Conservation (phyloP, 2,329 filamentous ascomycete species). For the Rutstroemia sp. region DNA sequence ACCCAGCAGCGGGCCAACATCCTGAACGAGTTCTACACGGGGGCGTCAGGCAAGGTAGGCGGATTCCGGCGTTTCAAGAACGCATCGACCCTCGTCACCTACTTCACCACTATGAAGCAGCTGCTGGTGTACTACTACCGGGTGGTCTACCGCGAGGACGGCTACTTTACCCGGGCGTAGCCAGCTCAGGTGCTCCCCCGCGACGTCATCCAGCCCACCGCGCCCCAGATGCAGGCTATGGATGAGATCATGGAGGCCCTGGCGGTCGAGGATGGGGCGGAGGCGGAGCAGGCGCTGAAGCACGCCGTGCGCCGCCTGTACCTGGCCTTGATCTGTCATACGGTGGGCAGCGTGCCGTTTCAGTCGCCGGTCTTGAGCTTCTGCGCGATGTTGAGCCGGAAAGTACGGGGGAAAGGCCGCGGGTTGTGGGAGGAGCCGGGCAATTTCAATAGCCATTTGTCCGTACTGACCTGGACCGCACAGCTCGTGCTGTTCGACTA, state of each 20-base stretch:
- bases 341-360: constrained; percentile 7
- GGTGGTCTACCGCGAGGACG: background rate
- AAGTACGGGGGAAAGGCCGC: background rate
- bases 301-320: constrained; percentile 10
- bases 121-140: constrained; percentile 14
- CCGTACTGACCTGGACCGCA: no score
- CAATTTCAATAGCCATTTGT: constrained; percentile 4
- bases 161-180: constrained; percentile 6
- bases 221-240: constrained; percentile 4
- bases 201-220: constrained; percentile 6
- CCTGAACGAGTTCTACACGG: constrained; percentile 12
- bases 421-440: constrained; percentile 9
- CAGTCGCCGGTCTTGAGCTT: constrained; percentile 13
- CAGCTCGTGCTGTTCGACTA: no score
- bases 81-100: constrained; percentile 7
- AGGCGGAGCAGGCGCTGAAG: constrained; percentile 9
- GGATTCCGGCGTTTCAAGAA: constrained; percentile 13
- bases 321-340: constrained; percentile 12
- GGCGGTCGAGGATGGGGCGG: constrained; percentile 4
- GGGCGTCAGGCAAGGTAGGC: constrained; percentile 1
- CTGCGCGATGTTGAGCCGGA: constrained; percentile 3
- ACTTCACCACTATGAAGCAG: constrained; percentile 14
- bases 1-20: constrained; percentile 13
- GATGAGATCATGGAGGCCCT: constrained; percentile 9
- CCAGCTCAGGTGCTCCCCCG: background rate